Base-by-base conservation (phyloP, 1,284 basidiomycete species). In the Microbotryomycetes sp. region DNA sequence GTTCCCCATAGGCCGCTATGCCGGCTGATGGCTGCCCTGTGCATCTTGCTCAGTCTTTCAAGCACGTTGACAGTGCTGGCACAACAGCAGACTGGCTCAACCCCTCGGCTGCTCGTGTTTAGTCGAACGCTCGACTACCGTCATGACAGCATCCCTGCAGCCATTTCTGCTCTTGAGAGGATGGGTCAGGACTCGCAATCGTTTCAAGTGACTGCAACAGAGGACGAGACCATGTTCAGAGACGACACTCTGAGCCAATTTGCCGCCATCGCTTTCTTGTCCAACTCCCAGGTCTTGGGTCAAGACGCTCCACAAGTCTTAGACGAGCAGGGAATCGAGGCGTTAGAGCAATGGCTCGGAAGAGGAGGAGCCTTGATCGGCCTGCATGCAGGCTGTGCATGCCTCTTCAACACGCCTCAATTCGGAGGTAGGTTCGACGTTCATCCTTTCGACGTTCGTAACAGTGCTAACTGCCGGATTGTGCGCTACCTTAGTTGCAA, bases 371-470 rank as follows among this genome's bases (percentile, higher is more conserved):
- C 49, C 2, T 50, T 66, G 14, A 51, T 66, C n/a, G 64, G 62
- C 2, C 46, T 66, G 32, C 67, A 69, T 31, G 65, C 67, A 3
- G 65, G 57, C 2, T 60, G 58, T 4, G 67, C 67, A 1, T 69
- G 67, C 45, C 30, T 69, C 3, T 69, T 69, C 50, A 59, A 64
- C 30, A 56, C 64, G n/a, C 49, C 55, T 3, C 51, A 58, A 1
- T 69, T 66, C 25, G 67, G 67, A 1, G 58, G 63, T 65, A 31
- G 56, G 58, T 62, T 22, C 23, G 28, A 12, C 9, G 47, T 7
- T 12, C 47, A 49, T n/a, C 23, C 47, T 49, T 28, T 22, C 4
- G 14, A 3, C 12, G 28, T 12, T 23, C 16, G 50, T n/a, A n/a
- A 30, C 50, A 30, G 26, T 52, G 6, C 12, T 29, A 52, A 14